Percentiles rank a stretch among this genome's conserved stretches.
phyloP scores from a whole-genome alignment of 2,329 filamentous ascomycete genomes.

The Decorospora gaudefroyi region DNA sequence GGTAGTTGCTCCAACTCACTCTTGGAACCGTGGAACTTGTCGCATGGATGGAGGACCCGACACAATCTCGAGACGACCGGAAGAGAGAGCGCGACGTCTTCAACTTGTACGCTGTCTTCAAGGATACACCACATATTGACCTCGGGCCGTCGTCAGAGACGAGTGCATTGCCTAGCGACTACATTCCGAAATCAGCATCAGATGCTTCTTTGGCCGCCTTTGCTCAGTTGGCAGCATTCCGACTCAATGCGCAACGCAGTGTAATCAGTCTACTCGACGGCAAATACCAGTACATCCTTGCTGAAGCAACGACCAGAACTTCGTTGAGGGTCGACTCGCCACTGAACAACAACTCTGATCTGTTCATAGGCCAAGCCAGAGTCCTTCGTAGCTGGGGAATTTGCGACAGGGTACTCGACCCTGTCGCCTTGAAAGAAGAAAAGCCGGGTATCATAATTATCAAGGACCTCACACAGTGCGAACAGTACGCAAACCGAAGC shows the following conservation, averaged over 20 bases:
- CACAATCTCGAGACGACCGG: background rate
- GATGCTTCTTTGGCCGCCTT: slow-evolving; percentile 34
- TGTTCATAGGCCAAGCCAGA: slow-evolving; percentile 30
- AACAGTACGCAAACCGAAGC: slow-evolving; percentile 7
- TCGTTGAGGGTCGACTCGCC: slow-evolving; percentile 21
- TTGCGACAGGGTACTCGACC: slow-evolving; percentile 18
- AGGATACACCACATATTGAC: slow-evolving; percentile 13
- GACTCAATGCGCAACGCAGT: slow-evolving; percentile 32
- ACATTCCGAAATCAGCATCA: slow-evolving; percentile 16
- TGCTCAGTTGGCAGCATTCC: slow-evolving; percentile 35
- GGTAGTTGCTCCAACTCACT: too few relatives aligned
- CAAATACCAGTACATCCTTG: slow-evolving; percentile 39
- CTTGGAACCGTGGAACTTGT: too few relatives aligned
- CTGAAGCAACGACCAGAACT: slow-evolving; percentile 38
- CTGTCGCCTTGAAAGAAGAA: slow-evolving; percentile 4
- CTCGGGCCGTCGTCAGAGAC: slow-evolving; percentile 10
- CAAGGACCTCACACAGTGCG: slow-evolving; percentile 19
- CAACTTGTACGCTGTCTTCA: slow-evolving; percentile 20
- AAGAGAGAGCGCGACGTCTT: slow-evolving; percentile 22
- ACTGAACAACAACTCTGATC: slow-evolving; percentile 7
- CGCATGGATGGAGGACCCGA: slow-evolving; percentile 9
- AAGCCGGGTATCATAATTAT: slow-evolving; percentile 19
- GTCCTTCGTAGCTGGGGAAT: slow-evolving; percentile 23
- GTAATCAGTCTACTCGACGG: slow-evolving; percentile 40
- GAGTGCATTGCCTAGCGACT: slow-evolving; percentile 5